Evolutionary conservation across 2,329 filamentous ascomycete genomes (phyloP), one percentile per base, ranked within the genome.

Genomic region (Chrysosporium queenslandicum): DNA sequence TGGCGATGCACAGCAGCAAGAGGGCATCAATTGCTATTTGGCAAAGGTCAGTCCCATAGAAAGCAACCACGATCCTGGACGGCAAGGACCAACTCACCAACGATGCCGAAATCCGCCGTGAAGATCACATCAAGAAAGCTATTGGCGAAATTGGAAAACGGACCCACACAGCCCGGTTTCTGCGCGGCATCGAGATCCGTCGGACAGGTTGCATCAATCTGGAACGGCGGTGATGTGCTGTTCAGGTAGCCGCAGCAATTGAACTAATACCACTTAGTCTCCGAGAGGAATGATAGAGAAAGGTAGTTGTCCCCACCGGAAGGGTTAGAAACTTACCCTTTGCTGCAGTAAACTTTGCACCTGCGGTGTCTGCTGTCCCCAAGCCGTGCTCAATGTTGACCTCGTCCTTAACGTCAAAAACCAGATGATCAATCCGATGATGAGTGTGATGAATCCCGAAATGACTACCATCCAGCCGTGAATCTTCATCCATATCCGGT

Each of bases 201-300:
- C 8, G 80, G 76, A 66, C 87, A 92, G 1, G 77, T 79, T 4
- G 67, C 58, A 61, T 90, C 83, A 52, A 78, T 80, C 57, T 87
- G 74, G 65, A 90, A 91, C 48, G 82, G 80, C 9, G 85, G 84
- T 11, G 79, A 76, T 3, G 82, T 84, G 66, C 77, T 80, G 70
- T 89, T 87, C 60, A 79, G 71, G 71, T 87, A 92, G 56, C 87
- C 87, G 61, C 87, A 92, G 78, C 87, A 92, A 60, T 80, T 66
- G 66, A 91, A 90, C 81, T 88, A 57, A 25, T 42, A 21, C 4
- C 12, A 4, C 3, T 43, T 27, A 45, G 46, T 30, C 11, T 29
- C 5, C 25, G 29, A 5, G 4, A 4, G 20, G 20, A 4, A 39
- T 3, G 6, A 18, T 18, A 6, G 4, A 32, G n/a, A 3, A 27